A percentile compares a stretch with the other conserved stretches of the same genome.
Conservation (phyloP, 108 stramenopile species). For the Thalassiosira profunda region DNA sequence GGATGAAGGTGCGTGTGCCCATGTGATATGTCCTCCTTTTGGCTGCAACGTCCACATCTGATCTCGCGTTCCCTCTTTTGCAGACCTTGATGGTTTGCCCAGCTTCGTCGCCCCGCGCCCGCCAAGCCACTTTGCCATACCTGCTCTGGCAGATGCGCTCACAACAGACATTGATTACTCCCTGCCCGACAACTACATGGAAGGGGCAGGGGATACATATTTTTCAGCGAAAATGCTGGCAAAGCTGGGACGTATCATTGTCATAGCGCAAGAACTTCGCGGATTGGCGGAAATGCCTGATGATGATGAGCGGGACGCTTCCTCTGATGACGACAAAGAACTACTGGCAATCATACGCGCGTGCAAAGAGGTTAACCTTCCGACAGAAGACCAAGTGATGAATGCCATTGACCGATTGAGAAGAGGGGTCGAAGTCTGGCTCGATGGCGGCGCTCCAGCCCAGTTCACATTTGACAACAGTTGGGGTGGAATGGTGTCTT, state of each 20-base stretch:
- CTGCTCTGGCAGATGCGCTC: slow-evolving; percentile 49
- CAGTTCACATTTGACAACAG: slow-evolving; percentile 86
- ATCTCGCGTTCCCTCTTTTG: neutral
- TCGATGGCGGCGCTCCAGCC: slow-evolving; percentile 87
- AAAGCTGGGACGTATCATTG: slow-evolving; percentile 85
- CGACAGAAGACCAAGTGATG: slow-evolving; percentile 50
- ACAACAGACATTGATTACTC: slow-evolving; percentile 60
- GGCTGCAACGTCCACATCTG: neutral
- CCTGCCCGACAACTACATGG: slow-evolving; percentile 76
- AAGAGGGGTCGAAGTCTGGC: slow-evolving; percentile 84
- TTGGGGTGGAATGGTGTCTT: slow-evolving; percentile 94
- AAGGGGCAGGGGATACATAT: slow-evolving; percentile 95
- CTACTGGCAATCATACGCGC: slow-evolving; percentile 30
- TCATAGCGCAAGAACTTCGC: slow-evolving; percentile 81
- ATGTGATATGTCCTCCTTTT: neutral
- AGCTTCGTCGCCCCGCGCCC: slow-evolving; percentile 70
- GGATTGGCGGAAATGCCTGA: slow-evolving; percentile 51
- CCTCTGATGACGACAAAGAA: slow-evolving; percentile 18
- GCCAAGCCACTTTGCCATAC: slow-evolving; percentile 47
- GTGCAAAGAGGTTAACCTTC: slow-evolving; percentile 57
- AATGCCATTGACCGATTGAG: slow-evolving; percentile 60
- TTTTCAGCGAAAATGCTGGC: slow-evolving; percentile 95
- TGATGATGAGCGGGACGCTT: neutral
- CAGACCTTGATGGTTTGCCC: slow-evolving; percentile 49
- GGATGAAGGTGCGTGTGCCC: slow-evolving; percentile 14